Evolutionary conservation across 1,139 yeast genomes (phyloP).

Genomic region (Ashbya aceris): DNA sequence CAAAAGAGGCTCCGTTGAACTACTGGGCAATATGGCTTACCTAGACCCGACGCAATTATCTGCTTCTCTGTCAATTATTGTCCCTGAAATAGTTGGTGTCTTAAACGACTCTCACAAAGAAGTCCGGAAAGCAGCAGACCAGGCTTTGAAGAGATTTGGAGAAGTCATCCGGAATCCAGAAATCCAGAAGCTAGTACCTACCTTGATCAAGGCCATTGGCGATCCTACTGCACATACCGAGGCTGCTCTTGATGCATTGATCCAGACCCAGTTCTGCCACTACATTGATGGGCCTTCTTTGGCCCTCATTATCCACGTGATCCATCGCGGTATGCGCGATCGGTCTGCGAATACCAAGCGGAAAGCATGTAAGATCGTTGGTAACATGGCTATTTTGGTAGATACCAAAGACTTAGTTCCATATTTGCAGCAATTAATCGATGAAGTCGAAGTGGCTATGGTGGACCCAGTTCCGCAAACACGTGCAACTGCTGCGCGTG

Average conservation of each 20-base stretch:
- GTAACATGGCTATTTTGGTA: constrained; percentile 94
- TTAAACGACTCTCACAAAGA: constrained; percentile 93
- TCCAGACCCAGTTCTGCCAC: constrained; percentile 89
- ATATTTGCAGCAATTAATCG: constrained; percentile 65
- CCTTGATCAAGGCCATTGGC: constrained; percentile 82
- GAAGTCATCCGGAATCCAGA: constrained; percentile 97
- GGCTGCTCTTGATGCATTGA: constrained; percentile 73
- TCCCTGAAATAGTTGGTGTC: constrained; percentile 94
- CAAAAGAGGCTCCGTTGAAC: constrained; percentile 92
- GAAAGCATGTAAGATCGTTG: constrained; percentile 96
- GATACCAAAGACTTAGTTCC: constrained; percentile 81
- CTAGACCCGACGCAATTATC: constrained; percentile 92
- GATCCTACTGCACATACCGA: constrained; percentile 91
- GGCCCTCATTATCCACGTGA: constrained; percentile 88
- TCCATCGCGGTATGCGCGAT: constrained; percentile 91
- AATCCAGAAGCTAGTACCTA: constrained; percentile 85
- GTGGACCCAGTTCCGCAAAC: constrained; percentile 98
- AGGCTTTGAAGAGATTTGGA: constrained; percentile 81
- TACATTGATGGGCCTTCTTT: constrained; percentile 97
- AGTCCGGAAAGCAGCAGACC: constrained; percentile 91
- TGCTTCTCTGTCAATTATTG: constrained; percentile 75
- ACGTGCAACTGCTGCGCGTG: constrained; percentile 95
- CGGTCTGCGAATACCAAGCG: constrained; percentile 86
- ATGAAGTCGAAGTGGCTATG: constrained; percentile 86
- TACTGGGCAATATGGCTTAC: constrained; percentile 96